Conservation (phyloP, 371 early-diverging fungal species). For the Circinella minor region DNA sequence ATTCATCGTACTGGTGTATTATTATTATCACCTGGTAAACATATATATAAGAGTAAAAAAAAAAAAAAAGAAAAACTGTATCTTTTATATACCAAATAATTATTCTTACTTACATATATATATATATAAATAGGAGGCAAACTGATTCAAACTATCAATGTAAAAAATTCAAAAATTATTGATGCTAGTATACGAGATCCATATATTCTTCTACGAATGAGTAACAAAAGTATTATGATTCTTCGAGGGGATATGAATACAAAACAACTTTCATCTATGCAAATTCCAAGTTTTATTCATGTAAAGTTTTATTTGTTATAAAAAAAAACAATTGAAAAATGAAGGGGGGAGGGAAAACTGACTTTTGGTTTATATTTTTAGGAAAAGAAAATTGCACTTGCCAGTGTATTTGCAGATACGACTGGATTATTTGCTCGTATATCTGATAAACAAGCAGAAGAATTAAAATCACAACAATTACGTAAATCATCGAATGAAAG, state of each 20-base stretch:
- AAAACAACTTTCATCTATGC: conserved; percentile 44
- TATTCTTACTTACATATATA: not conserved
- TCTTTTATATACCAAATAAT: too few relatives aligned
- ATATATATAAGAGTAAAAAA: not conserved
- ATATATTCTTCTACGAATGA: conserved; percentile 75
- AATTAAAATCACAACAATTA: conserved; percentile 7
- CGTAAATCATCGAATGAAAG: conserved; percentile 14
- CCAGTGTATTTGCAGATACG: conserved; percentile 66
- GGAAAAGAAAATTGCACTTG: conserved; percentile 47
- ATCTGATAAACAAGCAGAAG: conserved; percentile 24
- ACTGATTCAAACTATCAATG: conserved; percentile 58
- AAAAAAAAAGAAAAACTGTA: not conserved
- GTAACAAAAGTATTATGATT: conserved; percentile 65
- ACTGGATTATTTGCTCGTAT: conserved; percentile 54
- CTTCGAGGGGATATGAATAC: conserved; percentile 61
- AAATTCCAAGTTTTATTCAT: conserved; percentile 45
- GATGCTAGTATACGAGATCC: conserved; percentile 84
- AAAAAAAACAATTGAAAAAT: not conserved
- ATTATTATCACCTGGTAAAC: conserved; percentile 64
- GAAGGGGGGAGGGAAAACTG: not conserved
- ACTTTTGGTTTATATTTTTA: conserved; percentile 16
- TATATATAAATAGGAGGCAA: conserved; percentile 55
- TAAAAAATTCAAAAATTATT: conserved; percentile 68
- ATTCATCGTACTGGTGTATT: conserved; percentile 78
- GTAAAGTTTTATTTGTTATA: conserved; percentile 32